phyloP scores from a whole-genome alignment of 805 yeast genomes.

The Nakazawaea ernobii region DNA sequence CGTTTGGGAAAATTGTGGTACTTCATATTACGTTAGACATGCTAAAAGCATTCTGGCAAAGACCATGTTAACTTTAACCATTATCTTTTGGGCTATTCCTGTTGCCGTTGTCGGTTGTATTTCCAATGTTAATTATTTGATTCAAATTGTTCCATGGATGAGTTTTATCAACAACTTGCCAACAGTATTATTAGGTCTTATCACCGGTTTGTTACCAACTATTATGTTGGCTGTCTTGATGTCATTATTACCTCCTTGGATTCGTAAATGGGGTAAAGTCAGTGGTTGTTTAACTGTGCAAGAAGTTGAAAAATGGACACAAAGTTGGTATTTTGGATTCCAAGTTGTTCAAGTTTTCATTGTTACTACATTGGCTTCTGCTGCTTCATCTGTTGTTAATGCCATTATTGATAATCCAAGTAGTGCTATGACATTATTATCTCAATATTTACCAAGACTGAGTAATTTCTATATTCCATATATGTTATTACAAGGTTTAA shows the following conservation, averaged over 20 bases:
- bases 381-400: slow-evolving; percentile 76
- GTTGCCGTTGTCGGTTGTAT: slow-evolving; percentile 96
- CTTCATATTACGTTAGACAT: slow-evolving; percentile 51
- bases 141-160: slow-evolving; percentile 66
- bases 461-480: slow-evolving; percentile 86
- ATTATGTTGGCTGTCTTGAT: slow-evolving; percentile 74
- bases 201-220: slow-evolving; percentile 85
- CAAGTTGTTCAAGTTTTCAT: slow-evolving; percentile 86
- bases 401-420: slow-evolving; percentile 61
- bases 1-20: slow-evolving; percentile 71
- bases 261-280: slow-evolving; percentile 68
- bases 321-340: slow-evolving; percentile 85
- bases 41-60: slow-evolving; percentile 53
- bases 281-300: slow-evolving; percentile 71
- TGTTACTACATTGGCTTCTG: slow-evolving; percentile 77
- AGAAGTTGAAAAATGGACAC: slow-evolving; percentile 74
- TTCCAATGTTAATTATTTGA: slow-evolving; percentile 77
- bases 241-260: slow-evolving; percentile 81
- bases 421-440: slow-evolving; percentile 68
- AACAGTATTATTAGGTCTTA: slow-evolving; percentile 60
- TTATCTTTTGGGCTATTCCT: slow-evolving; percentile 93
- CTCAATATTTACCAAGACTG: slow-evolving; percentile 78
- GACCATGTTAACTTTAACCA: slow-evolving; percentile 56
- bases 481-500: slow-evolving; percentile 74
- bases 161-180: slow-evolving; percentile 76